phyloP scores from a whole-genome alignment of 1,284 basidiomycete species.

The Clitocybe nebularis region DNA sequence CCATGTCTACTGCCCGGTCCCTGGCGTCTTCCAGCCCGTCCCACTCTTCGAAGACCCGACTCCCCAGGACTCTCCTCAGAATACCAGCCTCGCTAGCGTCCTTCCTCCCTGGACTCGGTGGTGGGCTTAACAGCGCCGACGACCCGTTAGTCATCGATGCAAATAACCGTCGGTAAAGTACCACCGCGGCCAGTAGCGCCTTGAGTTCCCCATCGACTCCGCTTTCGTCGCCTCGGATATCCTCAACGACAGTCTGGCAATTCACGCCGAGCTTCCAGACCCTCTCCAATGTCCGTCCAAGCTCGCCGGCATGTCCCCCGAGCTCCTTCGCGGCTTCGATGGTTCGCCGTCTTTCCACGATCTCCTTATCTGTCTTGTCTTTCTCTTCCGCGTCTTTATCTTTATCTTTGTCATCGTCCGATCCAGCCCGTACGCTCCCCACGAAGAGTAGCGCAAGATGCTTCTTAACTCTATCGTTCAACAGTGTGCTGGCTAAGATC shows the following conservation, averaged over 20 bases:
- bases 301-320: constrained; percentile 48
- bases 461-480: constrained; percentile 45
- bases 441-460: constrained; percentile 52
- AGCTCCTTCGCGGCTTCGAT: constrained; percentile 58
- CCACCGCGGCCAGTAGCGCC: constrained; percentile 50
- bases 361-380: constrained; percentile 20
- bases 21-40: constrained; percentile 57
- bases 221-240: constrained; percentile 13
- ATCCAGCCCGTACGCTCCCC: constrained; percentile 34
- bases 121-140: constrained; percentile 50
- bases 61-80: constrained; percentile 52
- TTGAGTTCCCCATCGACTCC: constrained; percentile 41
- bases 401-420: constrained; percentile 6
- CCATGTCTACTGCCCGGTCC: constrained; percentile 64
- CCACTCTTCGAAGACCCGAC: constrained; percentile 54
- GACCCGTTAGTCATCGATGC: constrained; percentile 31
- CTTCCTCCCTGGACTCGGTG: constrained; percentile 47
- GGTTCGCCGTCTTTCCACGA: constrained; percentile 35
- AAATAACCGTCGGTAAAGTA: constrained; percentile 58
- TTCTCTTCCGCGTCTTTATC: constrained; percentile 12
- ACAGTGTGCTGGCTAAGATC: constrained; percentile 44
- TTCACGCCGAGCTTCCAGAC: constrained; percentile 38
- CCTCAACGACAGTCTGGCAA: constrained; percentile 20
- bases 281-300: constrained; percentile 52
- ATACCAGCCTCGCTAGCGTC: constrained; percentile 35